Percentiles rank a stretch among this genome's conserved stretches.
Conservation (phyloP, 1,284 basidiomycete species). For the Rhodotorula mucilaginosa region DNA sequence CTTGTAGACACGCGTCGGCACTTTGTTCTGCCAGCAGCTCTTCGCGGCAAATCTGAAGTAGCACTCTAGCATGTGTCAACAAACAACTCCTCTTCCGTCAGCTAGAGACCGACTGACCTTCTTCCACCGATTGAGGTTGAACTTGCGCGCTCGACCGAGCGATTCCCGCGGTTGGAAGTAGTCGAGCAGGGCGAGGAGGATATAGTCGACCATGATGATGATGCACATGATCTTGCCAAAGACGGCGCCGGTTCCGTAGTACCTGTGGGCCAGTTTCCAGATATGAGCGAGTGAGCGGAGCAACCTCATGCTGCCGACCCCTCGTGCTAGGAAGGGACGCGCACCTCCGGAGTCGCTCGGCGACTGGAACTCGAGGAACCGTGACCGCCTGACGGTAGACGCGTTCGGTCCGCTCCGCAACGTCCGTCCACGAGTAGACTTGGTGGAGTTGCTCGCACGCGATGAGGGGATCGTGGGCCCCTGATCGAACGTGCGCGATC, state of each 20-base stretch:
- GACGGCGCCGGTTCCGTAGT: conserved; percentile 49
- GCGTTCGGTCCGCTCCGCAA: conserved; percentile 73
- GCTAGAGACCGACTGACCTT: conserved; percentile 5
- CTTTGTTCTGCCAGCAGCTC: conserved; percentile 8
- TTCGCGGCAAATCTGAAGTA: conserved; percentile 32
- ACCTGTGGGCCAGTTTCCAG: conserved; percentile 38
- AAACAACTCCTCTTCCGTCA: too few relatives aligned
- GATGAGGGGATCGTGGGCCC: conserved; percentile 70
- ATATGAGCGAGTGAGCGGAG: neutral
- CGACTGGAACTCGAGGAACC: conserved; percentile 62
- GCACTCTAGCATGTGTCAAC: neutral
- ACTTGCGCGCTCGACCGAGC: conserved; percentile 49
- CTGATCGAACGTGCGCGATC: conserved; percentile 65
- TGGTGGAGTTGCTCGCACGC: conserved; percentile 73
- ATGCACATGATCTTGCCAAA: conserved; percentile 54
- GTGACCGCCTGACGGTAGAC: conserved; percentile 74
- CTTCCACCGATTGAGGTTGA: conserved; percentile 30
- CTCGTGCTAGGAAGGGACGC: conserved; percentile 27
- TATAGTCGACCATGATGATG: conserved; percentile 52
- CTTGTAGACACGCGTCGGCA: neutral
- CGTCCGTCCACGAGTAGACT: conserved; percentile 87
- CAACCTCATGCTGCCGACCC: too few relatives aligned
- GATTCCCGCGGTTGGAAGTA: conserved; percentile 46
- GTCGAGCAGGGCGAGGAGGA: conserved; percentile 50
- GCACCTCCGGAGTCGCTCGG: conserved; percentile 69